Conservation (phyloP, 2,329 filamentous ascomycete genomes). For the Hypoxylon sp. region DNA sequence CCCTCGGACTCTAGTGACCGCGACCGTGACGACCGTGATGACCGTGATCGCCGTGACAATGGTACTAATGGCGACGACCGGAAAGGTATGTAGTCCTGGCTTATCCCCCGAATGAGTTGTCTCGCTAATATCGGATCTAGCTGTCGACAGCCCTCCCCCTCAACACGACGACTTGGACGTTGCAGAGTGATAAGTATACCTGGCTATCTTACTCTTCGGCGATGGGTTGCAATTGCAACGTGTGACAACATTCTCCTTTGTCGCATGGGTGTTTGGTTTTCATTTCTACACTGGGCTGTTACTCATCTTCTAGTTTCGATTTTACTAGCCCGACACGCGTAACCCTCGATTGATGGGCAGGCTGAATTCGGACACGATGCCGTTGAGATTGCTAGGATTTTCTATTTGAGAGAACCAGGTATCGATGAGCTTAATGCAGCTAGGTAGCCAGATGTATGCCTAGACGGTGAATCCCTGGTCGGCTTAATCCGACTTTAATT, state of each 20-base stretch:
- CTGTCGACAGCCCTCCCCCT: slow-evolving; percentile 83
- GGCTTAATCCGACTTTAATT: slow-evolving; percentile 19
- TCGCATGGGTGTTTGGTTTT: slow-evolving; percentile 44
- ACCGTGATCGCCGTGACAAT: slow-evolving; percentile 81
- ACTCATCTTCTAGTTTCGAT: slow-evolving; percentile 55
- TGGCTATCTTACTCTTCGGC: slow-evolving; percentile 35
- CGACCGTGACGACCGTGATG: slow-evolving; percentile 77
- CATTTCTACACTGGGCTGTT: slow-evolving; percentile 46
- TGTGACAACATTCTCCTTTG: slow-evolving; percentile 40
- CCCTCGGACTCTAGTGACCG: slow-evolving; percentile 59
- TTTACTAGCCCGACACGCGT: slow-evolving; percentile 33
- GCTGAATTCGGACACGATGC: slow-evolving; percentile 29
- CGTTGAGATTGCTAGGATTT: slow-evolving; percentile 32
- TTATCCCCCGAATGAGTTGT: slow-evolving; percentile 27
- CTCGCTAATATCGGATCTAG: slow-evolving; percentile 52
- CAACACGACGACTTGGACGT: slow-evolving; percentile 96
- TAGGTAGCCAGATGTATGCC: slow-evolving; percentile 26
- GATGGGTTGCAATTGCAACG: slow-evolving; percentile 41
- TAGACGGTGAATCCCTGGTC: slow-evolving; percentile 20
- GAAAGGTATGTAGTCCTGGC: slow-evolving; percentile 75
- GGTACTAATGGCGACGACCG: slow-evolving; percentile 88
- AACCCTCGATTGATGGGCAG: slow-evolving; percentile 26
- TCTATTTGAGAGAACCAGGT: slow-evolving; percentile 15
- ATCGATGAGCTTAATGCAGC: slow-evolving; percentile 21
- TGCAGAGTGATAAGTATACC: slow-evolving; percentile 74